Conservation (phyloP, 2,329 filamentous ascomycete genomes). For the Colletotrichum spinosum region DNA sequence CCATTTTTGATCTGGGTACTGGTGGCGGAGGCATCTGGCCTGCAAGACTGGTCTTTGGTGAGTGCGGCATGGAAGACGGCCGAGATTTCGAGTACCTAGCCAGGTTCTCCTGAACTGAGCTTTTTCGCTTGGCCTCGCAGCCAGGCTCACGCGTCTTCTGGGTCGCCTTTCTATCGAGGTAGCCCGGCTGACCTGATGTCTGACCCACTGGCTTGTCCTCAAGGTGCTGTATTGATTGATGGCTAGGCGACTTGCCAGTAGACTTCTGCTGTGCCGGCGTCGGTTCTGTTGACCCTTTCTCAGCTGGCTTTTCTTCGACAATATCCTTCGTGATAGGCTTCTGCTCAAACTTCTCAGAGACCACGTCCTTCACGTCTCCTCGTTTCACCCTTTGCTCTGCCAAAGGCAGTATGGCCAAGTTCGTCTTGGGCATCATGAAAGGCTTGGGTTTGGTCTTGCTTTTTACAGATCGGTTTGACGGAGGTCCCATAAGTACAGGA, state of each 20-base stretch:
- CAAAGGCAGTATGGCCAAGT: constrained; percentile 1
- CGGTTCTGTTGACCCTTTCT: neutral
- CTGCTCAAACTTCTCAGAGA: neutral
- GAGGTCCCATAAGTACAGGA: constrained; percentile 4
- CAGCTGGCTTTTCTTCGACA: neutral
- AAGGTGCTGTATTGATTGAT: too few relatives aligned
- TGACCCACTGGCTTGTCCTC: too few relatives aligned
- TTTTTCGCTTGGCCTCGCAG: too few relatives aligned
- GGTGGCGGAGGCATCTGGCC: neutral
- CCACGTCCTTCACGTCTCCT: neutral
- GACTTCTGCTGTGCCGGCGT: neutral
- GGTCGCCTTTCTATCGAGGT: too few relatives aligned
- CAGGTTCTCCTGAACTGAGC: too few relatives aligned
- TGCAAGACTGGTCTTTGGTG: too few relatives aligned
- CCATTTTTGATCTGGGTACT: neutral
- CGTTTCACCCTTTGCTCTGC: constrained; percentile 5
- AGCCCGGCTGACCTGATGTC: too few relatives aligned
- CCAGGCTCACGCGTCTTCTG: too few relatives aligned
- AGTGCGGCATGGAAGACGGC: too few relatives aligned
- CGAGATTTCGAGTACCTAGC: too few relatives aligned
- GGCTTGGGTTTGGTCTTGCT: constrained; percentile 25
- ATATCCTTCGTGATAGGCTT: constrained; percentile 10
- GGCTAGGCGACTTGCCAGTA: neutral
- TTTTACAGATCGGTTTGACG: constrained; percentile 10
- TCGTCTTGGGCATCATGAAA: constrained; percentile 32